Evolutionary conservation across 805 yeast genomes (phyloP).

Genomic region (Lipomyces sp.): DNA sequence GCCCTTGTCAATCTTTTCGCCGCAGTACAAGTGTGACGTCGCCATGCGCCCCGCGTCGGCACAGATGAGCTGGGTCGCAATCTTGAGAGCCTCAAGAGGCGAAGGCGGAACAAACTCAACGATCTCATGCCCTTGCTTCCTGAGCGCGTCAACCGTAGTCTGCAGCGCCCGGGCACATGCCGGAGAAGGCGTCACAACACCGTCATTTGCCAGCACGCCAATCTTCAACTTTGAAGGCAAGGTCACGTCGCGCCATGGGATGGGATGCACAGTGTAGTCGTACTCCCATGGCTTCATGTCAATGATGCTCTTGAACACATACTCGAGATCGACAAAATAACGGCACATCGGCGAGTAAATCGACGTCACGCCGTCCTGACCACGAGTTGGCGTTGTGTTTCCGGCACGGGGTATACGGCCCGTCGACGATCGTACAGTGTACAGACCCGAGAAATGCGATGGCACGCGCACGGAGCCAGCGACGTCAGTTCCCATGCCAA

Average conservation of each 20-base stretch:
- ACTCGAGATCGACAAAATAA: conserved; percentile 49
- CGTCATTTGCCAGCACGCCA: conserved; percentile 50
- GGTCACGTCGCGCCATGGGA: conserved; percentile 49
- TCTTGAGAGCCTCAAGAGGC: conserved; percentile 56
- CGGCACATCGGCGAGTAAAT: conserved; percentile 50
- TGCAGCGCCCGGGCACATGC: conserved; percentile 44
- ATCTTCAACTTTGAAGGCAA: conserved; percentile 44
- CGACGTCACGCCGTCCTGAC: conserved; percentile 47
- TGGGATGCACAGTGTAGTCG: conserved; percentile 49
- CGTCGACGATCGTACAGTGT: conserved; percentile 50
- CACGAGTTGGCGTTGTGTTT: conserved; percentile 43
- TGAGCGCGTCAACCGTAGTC: conserved; percentile 41
- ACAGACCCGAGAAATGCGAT: conserved; percentile 51
- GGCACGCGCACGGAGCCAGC: conserved; percentile 58
- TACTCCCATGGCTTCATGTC: conserved; percentile 54
- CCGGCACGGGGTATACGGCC: conserved; percentile 48
- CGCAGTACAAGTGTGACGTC: conserved; percentile 29
- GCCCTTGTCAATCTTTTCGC: conserved; percentile 41
- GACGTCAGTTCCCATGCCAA: conserved; percentile 57
- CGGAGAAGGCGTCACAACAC: conserved; percentile 51
- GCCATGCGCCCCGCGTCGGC: conserved; percentile 39
- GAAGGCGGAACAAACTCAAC: conserved; percentile 49
- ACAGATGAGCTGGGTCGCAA: conserved; percentile 45
- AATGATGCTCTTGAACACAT: conserved; percentile 47
- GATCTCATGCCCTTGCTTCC: conserved; percentile 47